phyloP scores from a whole-genome alignment of 2,329 filamentous ascomycete genomes.

The Aspergillus sp. region DNA sequence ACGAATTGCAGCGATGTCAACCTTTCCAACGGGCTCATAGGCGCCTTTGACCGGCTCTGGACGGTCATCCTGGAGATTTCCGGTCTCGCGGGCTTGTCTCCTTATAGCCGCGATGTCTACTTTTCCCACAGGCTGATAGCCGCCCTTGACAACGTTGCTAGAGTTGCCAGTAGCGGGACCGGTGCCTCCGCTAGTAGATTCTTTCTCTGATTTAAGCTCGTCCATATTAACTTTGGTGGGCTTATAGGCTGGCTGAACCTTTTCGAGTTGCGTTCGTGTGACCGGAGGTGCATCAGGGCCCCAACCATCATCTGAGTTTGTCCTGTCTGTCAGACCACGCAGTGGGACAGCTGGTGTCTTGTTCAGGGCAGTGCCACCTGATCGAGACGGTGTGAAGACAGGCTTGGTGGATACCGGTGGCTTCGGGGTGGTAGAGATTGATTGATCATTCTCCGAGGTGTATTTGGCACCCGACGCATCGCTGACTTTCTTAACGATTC shows the following conservation, averaged over 20 bases:
- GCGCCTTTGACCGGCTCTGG: conserved; percentile 85
- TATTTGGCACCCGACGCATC: conserved; percentile 96
- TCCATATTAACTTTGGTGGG: conserved; percentile 94
- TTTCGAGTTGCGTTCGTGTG: conserved; percentile 82
- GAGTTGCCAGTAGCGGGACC: conserved; percentile 47
- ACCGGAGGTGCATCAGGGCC: conserved; percentile 90
- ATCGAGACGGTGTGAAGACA: conserved; percentile 76
- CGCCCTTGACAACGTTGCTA: conserved; percentile 73
- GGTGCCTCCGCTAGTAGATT: conserved; percentile 51
- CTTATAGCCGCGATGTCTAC: conserved; percentile 95
- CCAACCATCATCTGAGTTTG: conserved; percentile 86
- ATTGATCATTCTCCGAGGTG: conserved; percentile 64
- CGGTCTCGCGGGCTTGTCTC: conserved; percentile 65
- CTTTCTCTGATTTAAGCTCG: conserved; percentile 73
- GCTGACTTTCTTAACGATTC: conserved; percentile 87
- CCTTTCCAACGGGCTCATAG: conserved; percentile 93
- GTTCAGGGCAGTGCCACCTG: conserved; percentile 61
- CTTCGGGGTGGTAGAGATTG: conserved; percentile 53
- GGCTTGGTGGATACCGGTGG: conserved; percentile 84
- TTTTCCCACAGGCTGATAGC: conserved; percentile 92
- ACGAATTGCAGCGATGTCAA: conserved; percentile 92
- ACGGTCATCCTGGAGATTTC: conserved; percentile 64
- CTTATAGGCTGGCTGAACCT: conserved; percentile 88
- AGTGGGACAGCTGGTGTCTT: conserved; percentile 59
- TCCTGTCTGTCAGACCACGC: conserved; percentile 49